Conservation (phyloP, 2,329 filamentous ascomycete species). For the Escovopsis sp. region DNA sequence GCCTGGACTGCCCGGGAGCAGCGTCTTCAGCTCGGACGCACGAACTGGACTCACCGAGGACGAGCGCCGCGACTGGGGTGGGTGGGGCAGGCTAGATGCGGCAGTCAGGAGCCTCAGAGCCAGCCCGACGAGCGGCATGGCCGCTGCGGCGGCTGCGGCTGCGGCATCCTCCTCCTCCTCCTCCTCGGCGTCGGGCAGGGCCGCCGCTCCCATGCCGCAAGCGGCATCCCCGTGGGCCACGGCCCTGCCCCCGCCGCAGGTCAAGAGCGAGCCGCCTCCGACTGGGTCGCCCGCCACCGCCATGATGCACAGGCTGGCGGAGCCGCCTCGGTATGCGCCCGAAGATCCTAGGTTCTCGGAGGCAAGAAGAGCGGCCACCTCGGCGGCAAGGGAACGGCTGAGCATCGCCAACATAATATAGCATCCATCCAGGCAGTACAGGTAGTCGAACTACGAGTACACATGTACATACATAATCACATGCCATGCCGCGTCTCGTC, state of each 20-base stretch:
- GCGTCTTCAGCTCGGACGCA: conserved; percentile 30
- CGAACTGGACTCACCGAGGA: conserved; percentile 39
- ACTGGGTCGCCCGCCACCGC: conserved; percentile 7
- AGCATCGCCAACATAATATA: conserved; percentile 33
- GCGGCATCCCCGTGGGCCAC: conserved; percentile 12
- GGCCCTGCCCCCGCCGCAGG: conserved; percentile 17
- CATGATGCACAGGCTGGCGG: conserved; percentile 15
- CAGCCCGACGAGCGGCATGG: conserved; percentile 9
- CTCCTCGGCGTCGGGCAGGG: conserved; percentile 6
- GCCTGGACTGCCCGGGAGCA: conserved; percentile 18
- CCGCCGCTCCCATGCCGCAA: not conserved
- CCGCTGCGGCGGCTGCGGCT: conserved; percentile 17
- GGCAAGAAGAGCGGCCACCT: conserved; percentile 14
- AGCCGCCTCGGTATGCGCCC: conserved; percentile 16
- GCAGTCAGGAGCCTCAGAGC: conserved; percentile 18
- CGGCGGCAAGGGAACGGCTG: conserved; percentile 18
- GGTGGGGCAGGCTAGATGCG: conserved; percentile 61
- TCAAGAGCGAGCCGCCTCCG: conserved; percentile 20
- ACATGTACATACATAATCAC: too few relatives aligned
- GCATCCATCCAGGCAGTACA: conserved; percentile 2
- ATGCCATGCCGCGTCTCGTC: too few relatives aligned
- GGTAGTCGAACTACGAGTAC: not conserved
- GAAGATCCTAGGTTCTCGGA: conserved; percentile 13
- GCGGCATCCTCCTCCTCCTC: conserved; percentile 8
- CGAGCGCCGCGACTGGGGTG: conserved; percentile 56